Conservation (phyloP, 495 filamentous ascomycete genomes). For the Annulohypoxylon stygium region DNA sequence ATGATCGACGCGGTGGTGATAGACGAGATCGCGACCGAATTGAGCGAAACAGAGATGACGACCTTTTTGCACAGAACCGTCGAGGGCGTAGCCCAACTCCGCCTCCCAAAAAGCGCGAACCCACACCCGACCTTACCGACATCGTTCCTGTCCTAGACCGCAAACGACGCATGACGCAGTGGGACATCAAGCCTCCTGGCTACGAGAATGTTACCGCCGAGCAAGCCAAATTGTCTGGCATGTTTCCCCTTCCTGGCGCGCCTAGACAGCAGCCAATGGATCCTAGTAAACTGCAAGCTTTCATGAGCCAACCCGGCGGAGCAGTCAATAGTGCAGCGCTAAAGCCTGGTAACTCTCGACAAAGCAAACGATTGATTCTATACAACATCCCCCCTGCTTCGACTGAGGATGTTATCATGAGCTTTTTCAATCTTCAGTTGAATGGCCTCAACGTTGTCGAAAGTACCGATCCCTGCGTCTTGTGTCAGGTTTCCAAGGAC, state of each 20-base stretch:
- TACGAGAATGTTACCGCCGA: constrained; percentile 99
- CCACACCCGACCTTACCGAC: constrained; percentile 94
- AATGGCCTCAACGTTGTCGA: constrained; percentile 93
- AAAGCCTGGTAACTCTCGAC: constrained; percentile 91
- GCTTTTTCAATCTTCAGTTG: constrained; percentile 96
- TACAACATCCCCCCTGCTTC: constrained; percentile 80
- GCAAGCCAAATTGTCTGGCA: constrained; percentile 98
- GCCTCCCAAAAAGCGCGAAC: constrained; percentile 88
- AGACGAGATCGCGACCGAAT: constrained; percentile 59
- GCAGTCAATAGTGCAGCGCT: constrained; percentile 78
- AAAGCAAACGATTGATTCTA: constrained; percentile 90
- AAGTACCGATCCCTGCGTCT: constrained; percentile 86
- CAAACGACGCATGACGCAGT: constrained; percentile 93
- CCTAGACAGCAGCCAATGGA: constrained; percentile 98
- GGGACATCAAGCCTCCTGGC: constrained; percentile 98
- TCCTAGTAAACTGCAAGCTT: constrained; percentile 90
- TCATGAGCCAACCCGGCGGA: constrained; percentile 89
- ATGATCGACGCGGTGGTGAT: constrained; percentile 70
- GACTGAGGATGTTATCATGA: constrained; percentile 76
- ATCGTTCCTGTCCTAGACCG: constrained; percentile 80
- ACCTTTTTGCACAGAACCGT: constrained; percentile 69
- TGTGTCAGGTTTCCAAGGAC: constrained; percentile 84
- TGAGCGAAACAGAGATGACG: constrained; percentile 63
- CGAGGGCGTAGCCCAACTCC: constrained; percentile 82
- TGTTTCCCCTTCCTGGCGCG: constrained; percentile 98